phyloP scores from a whole-genome alignment of 257 asterid genomes.

The Rubia yunnanensis region DNA sequence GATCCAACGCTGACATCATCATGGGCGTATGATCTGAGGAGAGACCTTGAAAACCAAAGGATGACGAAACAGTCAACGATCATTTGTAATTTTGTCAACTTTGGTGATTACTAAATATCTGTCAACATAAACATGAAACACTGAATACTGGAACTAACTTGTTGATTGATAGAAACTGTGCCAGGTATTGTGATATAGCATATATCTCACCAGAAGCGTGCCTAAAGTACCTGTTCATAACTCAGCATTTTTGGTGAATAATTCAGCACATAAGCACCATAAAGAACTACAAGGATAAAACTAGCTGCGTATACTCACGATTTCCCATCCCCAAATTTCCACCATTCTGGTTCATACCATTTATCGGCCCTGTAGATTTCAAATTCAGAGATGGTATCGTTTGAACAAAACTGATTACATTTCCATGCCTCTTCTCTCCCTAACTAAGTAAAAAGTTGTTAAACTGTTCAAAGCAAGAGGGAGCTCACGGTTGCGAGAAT shows the following conservation, averaged over 20 bases:
- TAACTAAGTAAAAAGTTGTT: not conserved
- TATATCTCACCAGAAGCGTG: constrained; percentile 87
- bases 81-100: not conserved
- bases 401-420: not conserved
- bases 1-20: constrained; percentile 90
- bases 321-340: constrained; percentile 96
- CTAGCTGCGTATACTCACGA: constrained; percentile 45
- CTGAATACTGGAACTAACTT: constrained; percentile 28
- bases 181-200: constrained; percentile 70
- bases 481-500: constrained; percentile 69
- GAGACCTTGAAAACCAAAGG: constrained; percentile 30
- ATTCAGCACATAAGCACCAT: not conserved
- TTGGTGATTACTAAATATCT: not conserved
- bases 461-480: not conserved
- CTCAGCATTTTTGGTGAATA: not conserved
- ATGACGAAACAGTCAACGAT: not conserved
- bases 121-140: not conserved
- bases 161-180: constrained; percentile 69
- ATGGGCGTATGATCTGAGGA: constrained; percentile 61
- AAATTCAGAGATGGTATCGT: not conserved
- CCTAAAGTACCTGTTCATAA: constrained; percentile 53
- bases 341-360: constrained; percentile 98
- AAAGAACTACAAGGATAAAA: constrained; percentile 10
- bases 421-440: not conserved
- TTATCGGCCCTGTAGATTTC: constrained; percentile 47